phyloP scores from a whole-genome alignment of 176 grass and related monocot genomes.

The Oryza meyeriana region DNA sequence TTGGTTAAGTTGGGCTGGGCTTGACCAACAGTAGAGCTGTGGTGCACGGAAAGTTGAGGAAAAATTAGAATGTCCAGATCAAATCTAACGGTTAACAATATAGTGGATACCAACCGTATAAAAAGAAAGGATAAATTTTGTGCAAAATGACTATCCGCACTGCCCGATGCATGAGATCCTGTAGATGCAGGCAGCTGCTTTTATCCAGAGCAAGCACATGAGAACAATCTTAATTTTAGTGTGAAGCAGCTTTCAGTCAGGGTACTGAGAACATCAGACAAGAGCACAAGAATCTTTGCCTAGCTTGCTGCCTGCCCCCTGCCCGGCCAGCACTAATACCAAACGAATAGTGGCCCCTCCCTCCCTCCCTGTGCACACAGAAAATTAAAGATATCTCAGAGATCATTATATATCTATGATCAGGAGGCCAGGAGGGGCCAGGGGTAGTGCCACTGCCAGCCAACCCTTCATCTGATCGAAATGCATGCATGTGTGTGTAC shows the following conservation, averaged over 20 bases:
- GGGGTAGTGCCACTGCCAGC: not conserved
- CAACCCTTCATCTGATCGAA: not conserved
- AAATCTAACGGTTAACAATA: too few species aligned
- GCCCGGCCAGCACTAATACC: not conserved
- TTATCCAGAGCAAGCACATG: not conserved
- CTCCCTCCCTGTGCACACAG: not conserved
- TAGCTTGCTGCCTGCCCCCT: not conserved
- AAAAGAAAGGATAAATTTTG: too few species aligned
- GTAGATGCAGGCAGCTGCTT: not conserved
- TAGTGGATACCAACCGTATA: too few species aligned
- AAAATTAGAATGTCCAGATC: too few species aligned
- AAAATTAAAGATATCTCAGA: not conserved
- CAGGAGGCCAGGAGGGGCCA: not conserved
- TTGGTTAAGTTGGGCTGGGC: too few species aligned
- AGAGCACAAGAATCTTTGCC: not conserved
- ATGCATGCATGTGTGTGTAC: not conserved
- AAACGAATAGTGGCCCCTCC: not conserved
- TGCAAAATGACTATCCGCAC: too few species aligned
- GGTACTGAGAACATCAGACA: not conserved
- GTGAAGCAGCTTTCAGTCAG: not conserved
- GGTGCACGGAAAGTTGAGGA: too few species aligned
- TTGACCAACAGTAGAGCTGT: too few species aligned
- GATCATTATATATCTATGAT: not conserved
- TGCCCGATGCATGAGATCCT: not conserved
- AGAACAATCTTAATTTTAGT: not conserved